Conservation (phyloP, 2,329 filamentous ascomycete genomes). For the Didymella glomerata region DNA sequence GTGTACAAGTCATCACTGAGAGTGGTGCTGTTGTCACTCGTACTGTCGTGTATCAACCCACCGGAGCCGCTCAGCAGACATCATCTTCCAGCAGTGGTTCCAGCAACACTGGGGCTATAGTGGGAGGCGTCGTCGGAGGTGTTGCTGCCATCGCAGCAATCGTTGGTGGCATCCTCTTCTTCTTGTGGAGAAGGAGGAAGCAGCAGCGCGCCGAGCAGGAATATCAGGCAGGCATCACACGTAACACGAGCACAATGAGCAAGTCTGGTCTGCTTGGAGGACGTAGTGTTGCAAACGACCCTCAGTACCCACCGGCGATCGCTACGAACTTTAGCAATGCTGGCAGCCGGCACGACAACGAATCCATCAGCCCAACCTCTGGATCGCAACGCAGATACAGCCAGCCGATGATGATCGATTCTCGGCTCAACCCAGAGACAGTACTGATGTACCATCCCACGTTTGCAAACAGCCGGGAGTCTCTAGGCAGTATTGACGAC, state of each 20-base stretch:
- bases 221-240: constrained; percentile 40
- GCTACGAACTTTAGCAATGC: constrained; percentile 40
- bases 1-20: constrained; percentile 53
- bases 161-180: constrained; percentile 50
- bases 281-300: constrained; percentile 25
- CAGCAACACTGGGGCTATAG: constrained; percentile 55
- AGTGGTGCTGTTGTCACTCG: constrained; percentile 55
- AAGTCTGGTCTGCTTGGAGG: constrained; percentile 55
- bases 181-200: constrained; percentile 50
- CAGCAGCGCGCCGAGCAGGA: constrained; percentile 32
- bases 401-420: constrained; percentile 57
- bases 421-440: constrained; percentile 58
- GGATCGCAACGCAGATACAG: constrained; percentile 52
- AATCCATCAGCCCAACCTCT: constrained; percentile 48
- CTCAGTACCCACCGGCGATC: constrained; percentile 36
- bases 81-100: constrained; percentile 11
- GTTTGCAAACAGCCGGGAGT: constrained; percentile 53
- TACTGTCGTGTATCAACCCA: constrained; percentile 53
- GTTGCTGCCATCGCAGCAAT: constrained; percentile 30
- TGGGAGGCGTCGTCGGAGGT: constrained; percentile 57
- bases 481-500: constrained; percentile 57
- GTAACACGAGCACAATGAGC: constrained; percentile 60
- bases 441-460: constrained; percentile 54
- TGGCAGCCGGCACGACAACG: constrained; percentile 42
- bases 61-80: constrained; percentile 6